Percentiles rank a stretch among this genome's conserved stretches.
Conservation (phyloP, 352 stramenopile species). For the Phytophthora tentaculata region DNA sequence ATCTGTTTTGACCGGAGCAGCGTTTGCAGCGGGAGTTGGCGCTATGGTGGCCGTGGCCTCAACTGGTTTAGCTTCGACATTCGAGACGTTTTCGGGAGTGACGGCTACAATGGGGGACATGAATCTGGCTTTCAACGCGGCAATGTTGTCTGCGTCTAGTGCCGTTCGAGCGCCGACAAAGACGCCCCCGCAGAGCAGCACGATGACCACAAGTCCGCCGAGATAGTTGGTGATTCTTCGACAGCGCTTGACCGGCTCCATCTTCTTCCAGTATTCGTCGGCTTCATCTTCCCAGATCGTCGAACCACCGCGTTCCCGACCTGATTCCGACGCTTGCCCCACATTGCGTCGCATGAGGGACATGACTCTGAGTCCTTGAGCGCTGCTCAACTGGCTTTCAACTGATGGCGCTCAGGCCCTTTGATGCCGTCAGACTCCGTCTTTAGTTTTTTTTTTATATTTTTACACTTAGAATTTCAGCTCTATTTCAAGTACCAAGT, state of each 20-base stretch:
- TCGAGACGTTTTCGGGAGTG: slow-evolving; percentile 18
- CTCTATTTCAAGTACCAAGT: slow-evolving; percentile 10
- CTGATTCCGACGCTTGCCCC: slow-evolving; percentile 2
- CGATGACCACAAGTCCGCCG: slow-evolving; percentile 30
- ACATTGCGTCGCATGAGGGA: slow-evolving; percentile 59
- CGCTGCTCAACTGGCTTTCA: slow-evolving; percentile 19
- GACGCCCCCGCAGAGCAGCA: slow-evolving; percentile 26
- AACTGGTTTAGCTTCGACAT: neutral
- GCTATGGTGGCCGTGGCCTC: neutral
- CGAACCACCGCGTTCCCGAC: slow-evolving; percentile 33
- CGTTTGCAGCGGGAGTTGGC: neutral
- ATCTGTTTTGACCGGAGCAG: slow-evolving; percentile 8
- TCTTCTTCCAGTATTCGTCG: slow-evolving; percentile 77
- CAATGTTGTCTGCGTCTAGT: slow-evolving; percentile 20
- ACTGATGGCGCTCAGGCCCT: slow-evolving; percentile 3
- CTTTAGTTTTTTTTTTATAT: slow-evolving; percentile 10
- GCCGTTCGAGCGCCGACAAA: slow-evolving; percentile 24
- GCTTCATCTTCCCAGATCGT: slow-evolving; percentile 76
- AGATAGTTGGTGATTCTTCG: slow-evolving; percentile 43
- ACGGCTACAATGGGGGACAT: neutral
- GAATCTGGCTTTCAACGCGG: slow-evolving; percentile 27
- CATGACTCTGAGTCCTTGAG: slow-evolving; percentile 27
- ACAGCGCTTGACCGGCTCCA: slow-evolving; percentile 59
- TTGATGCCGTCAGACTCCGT: slow-evolving; percentile 3
- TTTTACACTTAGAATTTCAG: slow-evolving; percentile 15